phyloP scores from a whole-genome alignment of 768 basidiomycete genomes.

The Leccinum aurantiacum region DNA sequence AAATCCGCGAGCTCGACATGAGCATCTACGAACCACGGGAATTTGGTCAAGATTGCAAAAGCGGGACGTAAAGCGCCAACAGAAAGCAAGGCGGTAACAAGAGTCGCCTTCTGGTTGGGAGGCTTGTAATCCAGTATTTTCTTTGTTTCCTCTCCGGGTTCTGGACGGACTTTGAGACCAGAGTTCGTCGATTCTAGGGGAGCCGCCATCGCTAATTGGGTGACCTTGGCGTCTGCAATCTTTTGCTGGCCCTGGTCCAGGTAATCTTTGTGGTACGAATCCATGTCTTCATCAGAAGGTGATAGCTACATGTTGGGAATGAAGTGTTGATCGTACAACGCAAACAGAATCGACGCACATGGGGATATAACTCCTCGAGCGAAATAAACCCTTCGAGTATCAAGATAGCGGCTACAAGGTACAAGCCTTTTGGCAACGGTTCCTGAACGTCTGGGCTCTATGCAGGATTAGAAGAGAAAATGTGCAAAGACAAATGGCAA shows the following conservation, averaged over 20 bases:
- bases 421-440: slow-evolving; percentile 66
- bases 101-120: slow-evolving; percentile 76
- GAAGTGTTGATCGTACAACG: slow-evolving; percentile 4
- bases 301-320: slow-evolving; percentile 49
- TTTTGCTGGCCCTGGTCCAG: slow-evolving; percentile 59
- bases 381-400: slow-evolving; percentile 89
- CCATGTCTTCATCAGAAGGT: slow-evolving; percentile 79
- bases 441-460: slow-evolving; percentile 63
- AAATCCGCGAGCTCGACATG: slow-evolving; percentile 85
- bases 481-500: slow-evolving; percentile 19
- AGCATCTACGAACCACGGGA: slow-evolving; percentile 81
- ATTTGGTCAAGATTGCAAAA: slow-evolving; percentile 75
- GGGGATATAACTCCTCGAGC: slow-evolving; percentile 88
- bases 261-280: slow-evolving; percentile 62
- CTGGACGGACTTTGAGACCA: slow-evolving; percentile 39
- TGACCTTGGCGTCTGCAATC: slow-evolving; percentile 67
- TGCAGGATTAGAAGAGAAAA: slow-evolving; percentile 14
- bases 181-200: slow-evolving; percentile 61
- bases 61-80: slow-evolving; percentile 83
- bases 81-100: slow-evolving; percentile 78
- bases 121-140: slow-evolving; percentile 39
- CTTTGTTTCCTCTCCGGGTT: slow-evolving; percentile 39
- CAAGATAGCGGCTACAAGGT: slow-evolving; percentile 80
- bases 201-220: slow-evolving; percentile 82
- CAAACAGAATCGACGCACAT: slow-evolving; percentile 53